Evolutionary conservation across 768 basidiomycete genomes (phyloP).

Genomic region (Russula emetica): DNA sequence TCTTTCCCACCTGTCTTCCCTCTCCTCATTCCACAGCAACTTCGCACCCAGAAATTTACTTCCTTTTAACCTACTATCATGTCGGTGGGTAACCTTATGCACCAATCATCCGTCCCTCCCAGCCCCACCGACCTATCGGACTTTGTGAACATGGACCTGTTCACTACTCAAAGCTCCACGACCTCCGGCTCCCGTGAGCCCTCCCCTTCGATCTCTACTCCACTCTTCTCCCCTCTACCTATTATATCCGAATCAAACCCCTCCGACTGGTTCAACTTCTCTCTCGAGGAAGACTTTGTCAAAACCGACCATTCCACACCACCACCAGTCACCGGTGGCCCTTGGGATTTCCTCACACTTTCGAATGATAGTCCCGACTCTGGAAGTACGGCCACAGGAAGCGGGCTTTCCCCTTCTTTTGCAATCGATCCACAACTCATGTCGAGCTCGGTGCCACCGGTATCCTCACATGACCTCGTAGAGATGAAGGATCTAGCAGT

Average conservation of each 20-base stretch:
- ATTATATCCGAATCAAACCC: conserved; percentile 18
- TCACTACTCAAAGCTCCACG: conserved; percentile 17
- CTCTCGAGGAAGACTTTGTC: conserved; percentile 33
- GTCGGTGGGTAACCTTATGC: conserved; percentile 20
- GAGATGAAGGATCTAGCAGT: conserved; percentile 37
- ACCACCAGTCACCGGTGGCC: conserved; percentile 32
- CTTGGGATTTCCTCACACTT: conserved; percentile 42
- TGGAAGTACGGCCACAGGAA: conserved; percentile 14
- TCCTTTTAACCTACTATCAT: conserved; percentile 8
- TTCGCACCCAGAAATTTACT: not conserved
- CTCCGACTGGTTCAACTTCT: conserved; percentile 31
- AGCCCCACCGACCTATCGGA: conserved; percentile 24
- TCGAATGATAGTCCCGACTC: conserved; percentile 32
- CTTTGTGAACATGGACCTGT: conserved; percentile 28
- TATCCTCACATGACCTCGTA: conserved; percentile 39
- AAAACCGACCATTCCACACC: conserved; percentile 33
- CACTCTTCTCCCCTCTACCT: conserved; percentile 27
- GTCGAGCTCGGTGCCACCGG: conserved; percentile 51
- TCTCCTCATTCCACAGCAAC: conserved; percentile 13
- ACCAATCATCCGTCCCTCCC: conserved; percentile 17
- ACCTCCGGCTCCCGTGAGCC: conserved; percentile 27
- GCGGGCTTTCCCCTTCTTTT: conserved; percentile 34
- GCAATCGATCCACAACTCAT: conserved; percentile 77
- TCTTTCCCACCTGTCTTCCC: conserved; percentile 21
- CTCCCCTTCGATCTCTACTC: conserved; percentile 23